phyloP scores from a whole-genome alignment of 805 yeast species.

The Clavispora santaluciae region DNA sequence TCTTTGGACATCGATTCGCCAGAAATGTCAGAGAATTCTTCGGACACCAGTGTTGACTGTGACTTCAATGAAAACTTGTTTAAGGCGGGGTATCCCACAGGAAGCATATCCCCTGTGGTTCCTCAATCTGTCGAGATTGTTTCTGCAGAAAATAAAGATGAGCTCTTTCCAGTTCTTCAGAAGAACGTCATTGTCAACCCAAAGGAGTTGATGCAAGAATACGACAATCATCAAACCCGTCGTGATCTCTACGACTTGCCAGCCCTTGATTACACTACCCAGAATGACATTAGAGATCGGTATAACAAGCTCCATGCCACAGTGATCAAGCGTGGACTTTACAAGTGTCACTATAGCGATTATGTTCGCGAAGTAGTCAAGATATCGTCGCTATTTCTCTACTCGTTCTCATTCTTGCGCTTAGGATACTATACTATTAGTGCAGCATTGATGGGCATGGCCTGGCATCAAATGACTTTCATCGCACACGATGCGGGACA shows the following conservation, averaged over 20 bases:
- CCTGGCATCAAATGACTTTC: conserved; percentile 88
- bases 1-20: conserved; percentile 9
- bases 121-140: conserved; percentile 43
- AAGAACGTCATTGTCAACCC: conserved; percentile 47
- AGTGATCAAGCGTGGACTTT: conserved; percentile 55
- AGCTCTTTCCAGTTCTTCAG: conserved; percentile 29
- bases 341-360: conserved; percentile 68
- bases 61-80: not conserved
- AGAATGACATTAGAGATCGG: conserved; percentile 47
- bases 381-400: conserved; percentile 48
- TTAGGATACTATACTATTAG: conserved; percentile 44
- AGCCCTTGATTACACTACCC: conserved; percentile 62
- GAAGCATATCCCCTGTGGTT: conserved; percentile 44
- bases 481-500: conserved; percentile 92
- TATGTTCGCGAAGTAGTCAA: conserved; percentile 68
- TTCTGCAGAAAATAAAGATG: conserved; percentile 28
- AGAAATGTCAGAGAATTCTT: conserved; percentile 8
- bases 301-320: conserved; percentile 58
- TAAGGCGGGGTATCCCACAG: conserved; percentile 37
- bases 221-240: conserved; percentile 51
- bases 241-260: conserved; percentile 60
- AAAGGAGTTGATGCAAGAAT: conserved; percentile 46
- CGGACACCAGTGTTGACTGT: conserved; percentile 9
- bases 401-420: conserved; percentile 47
- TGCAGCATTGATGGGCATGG: conserved; percentile 64